Percentiles rank a stretch among this genome's conserved stretches.
These are phyloP conservation scores for Parathielavia appendiculata DNA, from an alignment of 495 filamentous ascomycete species.

Conservation along the genomic window DNA sequence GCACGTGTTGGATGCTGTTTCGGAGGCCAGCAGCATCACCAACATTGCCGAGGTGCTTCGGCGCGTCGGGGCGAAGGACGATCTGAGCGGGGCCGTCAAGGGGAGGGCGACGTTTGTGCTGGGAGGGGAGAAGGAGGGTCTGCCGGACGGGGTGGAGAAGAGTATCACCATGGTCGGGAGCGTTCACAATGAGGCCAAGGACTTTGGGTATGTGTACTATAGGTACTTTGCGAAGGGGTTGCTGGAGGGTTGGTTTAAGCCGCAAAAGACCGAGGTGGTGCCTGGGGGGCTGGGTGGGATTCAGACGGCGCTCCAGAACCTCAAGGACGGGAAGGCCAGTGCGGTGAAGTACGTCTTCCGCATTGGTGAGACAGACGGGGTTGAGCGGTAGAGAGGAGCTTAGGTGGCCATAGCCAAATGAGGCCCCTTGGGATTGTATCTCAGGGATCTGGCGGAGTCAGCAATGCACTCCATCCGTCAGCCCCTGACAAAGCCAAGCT, in stretches of 20 bases:
- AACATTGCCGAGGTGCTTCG: conserved; percentile 44
- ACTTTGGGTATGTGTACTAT: conserved; percentile 55
- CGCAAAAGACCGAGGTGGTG: conserved; percentile 58
- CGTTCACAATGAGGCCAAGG: conserved; percentile 47
- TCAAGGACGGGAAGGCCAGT: conserved; percentile 58
- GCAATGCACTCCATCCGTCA: not conserved
- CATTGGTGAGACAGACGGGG: conserved; percentile 56
- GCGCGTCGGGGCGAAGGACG: conserved; percentile 44
- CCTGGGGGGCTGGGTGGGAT: conserved; percentile 56
- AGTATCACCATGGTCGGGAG: conserved; percentile 44
- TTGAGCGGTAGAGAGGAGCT: conserved; percentile 5
- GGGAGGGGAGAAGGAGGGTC: conserved; percentile 28
- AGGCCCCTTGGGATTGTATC: not conserved
- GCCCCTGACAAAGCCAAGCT: not conserved
- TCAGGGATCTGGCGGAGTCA: not conserved
- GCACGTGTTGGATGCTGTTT: conserved; percentile 58
- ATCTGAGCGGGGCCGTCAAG: conserved; percentile 23
- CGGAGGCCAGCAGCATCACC: conserved; percentile 45
- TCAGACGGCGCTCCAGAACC: conserved; percentile 49
- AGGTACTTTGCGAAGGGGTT: conserved; percentile 50
- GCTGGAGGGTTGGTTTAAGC: conserved; percentile 54
- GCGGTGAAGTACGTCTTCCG: conserved; percentile 66
- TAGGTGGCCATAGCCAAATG: not conserved
- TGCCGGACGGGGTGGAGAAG: conserved; percentile 35
- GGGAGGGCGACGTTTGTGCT: conserved; percentile 55